Percentiles rank a stretch among this genome's conserved stretches.
These are phyloP conservation scores for Talaromyces rugulosus DNA, from an alignment of 2,329 filamentous ascomycete species.

Conservation along the genomic window DNA sequence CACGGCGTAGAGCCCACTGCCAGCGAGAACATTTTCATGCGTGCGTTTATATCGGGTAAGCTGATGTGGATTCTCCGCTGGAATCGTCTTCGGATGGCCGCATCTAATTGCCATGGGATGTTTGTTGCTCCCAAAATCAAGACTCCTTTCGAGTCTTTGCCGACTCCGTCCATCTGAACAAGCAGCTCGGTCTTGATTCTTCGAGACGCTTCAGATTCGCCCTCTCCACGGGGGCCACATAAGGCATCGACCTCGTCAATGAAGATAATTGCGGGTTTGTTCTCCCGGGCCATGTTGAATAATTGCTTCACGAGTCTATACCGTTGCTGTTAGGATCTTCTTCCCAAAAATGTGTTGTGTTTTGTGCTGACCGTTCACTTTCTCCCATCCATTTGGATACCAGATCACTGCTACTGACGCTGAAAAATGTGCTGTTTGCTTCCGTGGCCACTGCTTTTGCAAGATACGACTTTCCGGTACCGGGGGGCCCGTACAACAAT, in stretches of 20 bases:
- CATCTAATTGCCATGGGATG: constrained; percentile 97
- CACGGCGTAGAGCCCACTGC: constrained; percentile 91
- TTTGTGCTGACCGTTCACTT: constrained; percentile 72
- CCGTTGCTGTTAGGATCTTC: not conserved
- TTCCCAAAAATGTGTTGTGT: not conserved
- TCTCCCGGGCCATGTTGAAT: constrained; percentile 96
- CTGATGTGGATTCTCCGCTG: constrained; percentile 95
- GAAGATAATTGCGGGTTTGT: constrained; percentile 97
- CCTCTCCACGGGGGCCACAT: constrained; percentile 86
- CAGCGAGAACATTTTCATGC: constrained; percentile 93
- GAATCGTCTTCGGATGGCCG: constrained; percentile 91
- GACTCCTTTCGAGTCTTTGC: constrained; percentile 89
- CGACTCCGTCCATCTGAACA: constrained; percentile 98
- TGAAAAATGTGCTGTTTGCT: constrained; percentile 98
- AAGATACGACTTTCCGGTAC: constrained; percentile 95
- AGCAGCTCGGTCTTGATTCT: constrained; percentile 98
- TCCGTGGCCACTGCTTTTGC: constrained; percentile 97
- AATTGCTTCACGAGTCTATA: constrained; percentile 86
- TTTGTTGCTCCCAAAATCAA: constrained; percentile 95
- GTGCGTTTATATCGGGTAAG: constrained; percentile 78
- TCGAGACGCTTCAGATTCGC: constrained; percentile 93
- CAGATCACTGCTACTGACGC: constrained; percentile 91
- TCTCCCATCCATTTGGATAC: constrained; percentile 99
- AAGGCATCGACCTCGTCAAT: constrained; percentile 97
- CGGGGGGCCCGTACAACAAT: constrained; percentile 88